phyloP scores from a whole-genome alignment of 2,329 filamentous ascomycete genomes.

The Fusarium sp. region DNA sequence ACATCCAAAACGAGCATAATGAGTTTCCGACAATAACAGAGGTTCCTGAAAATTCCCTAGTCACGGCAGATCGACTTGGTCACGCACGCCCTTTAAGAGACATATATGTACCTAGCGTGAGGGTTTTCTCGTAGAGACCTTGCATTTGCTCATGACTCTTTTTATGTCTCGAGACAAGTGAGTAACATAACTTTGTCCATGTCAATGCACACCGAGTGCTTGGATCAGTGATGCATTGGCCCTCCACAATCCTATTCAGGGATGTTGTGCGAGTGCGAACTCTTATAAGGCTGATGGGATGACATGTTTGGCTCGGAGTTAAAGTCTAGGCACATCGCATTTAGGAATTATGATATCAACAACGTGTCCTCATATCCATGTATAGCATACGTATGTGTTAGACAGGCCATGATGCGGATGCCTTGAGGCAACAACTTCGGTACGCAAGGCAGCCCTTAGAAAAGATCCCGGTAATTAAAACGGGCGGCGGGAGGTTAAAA shows the following conservation, averaged over 20 bases:
- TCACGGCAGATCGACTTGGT: conserved; percentile 11
- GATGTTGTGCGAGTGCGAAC: not conserved
- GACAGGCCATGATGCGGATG: conserved; percentile 23
- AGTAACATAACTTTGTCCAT: not conserved
- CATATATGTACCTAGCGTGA: conserved; percentile 27
- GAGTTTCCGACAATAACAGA: not conserved
- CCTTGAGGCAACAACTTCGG: conserved; percentile 28
- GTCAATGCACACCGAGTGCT: conserved; percentile 4
- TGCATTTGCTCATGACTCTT: not conserved
- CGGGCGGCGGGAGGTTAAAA: not conserved
- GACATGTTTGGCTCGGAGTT: not conserved
- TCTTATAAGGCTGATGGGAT: conserved; percentile 23
- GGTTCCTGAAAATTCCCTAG: conserved; percentile 25
- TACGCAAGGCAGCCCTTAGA: conserved; percentile 26
- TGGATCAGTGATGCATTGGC: conserved; percentile 5
- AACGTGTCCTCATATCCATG: conserved; percentile 11
- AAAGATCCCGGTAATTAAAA: conserved; percentile 1
- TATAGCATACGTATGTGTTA: conserved; percentile 4
- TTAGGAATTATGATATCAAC: not conserved
- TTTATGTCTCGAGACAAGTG: not conserved
- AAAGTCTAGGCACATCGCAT: not conserved
- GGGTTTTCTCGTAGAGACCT: conserved; percentile 13
- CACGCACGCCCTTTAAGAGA: conserved; percentile 34
- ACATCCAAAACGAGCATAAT: conserved; percentile 7
- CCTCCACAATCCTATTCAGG: conserved; percentile 1